Evolutionary conservation across 2,329 filamentous ascomycete species (phyloP).

Genomic region (Triangularia verruculosa): DNA sequence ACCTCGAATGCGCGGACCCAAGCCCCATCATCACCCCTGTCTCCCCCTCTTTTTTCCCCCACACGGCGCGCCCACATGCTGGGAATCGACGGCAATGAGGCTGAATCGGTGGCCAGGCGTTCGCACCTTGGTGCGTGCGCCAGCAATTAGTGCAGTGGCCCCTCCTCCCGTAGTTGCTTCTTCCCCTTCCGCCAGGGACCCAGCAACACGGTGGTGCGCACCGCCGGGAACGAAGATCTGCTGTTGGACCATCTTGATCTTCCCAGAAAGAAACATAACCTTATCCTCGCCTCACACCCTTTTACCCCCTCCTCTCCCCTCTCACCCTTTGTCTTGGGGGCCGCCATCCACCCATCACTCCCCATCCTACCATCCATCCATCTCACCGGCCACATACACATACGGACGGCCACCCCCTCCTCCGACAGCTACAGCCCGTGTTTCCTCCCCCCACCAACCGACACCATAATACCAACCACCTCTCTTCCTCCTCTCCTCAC

Average conservation of each 20-base stretch:
- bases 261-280: conserved; percentile 14
- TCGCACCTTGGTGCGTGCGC: conserved; percentile 12
- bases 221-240: not conserved
- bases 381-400: not conserved
- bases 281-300: conserved; percentile 18
- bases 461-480: not conserved
- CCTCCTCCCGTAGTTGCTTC: not conserved
- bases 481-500: not conserved
- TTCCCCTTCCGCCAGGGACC: not conserved
- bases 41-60: conserved; percentile 23
- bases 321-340: not conserved
- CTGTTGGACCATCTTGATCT: not conserved
- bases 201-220: not conserved
- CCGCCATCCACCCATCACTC: too few species aligned
- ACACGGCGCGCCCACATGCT: conserved; percentile 7
- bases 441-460: not conserved
- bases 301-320: conserved; percentile 15
- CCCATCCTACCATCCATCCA: not conserved
- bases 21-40: conserved; percentile 18
- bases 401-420: not conserved
- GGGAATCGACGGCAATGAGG: conserved; percentile 29
- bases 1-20: conserved; percentile 4
- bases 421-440: not conserved
- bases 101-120: conserved; percentile 29
- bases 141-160: not conserved